Evolutionary conservation across 495 filamentous ascomycete genomes (phyloP), one percentile per base, ranked within the genome.

Genomic region (Podospora pseudopauciseta): DNA sequence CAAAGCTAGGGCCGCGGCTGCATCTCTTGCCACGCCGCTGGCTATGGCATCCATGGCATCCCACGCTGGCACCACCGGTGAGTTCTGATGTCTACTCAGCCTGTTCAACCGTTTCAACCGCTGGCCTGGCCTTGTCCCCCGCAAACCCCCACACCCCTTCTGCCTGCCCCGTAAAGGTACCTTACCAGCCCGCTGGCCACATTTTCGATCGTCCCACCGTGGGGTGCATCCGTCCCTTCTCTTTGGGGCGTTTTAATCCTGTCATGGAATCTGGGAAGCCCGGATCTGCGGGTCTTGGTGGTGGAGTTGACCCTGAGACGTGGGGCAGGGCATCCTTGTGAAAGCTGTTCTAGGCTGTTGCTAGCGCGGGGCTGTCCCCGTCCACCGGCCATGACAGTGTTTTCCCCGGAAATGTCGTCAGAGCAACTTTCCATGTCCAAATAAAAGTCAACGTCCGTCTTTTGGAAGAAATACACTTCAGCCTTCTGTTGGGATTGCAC

Each of bases 1-100:
- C 54, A 70, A 66, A 58, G 67, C 74, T 16, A 68, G 75, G 49
- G 73, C 69, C n/a, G 66, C 68, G 53, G 67, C 66, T 56, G 53
- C 49, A 34, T n/a, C 27, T 63, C 58, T 63, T 63, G 18, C 20
- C 30, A 39, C 54, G 68, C 44, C 58, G 57, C 61, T 34, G n/a
- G 59, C 28, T 34, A 30, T 28, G 44, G 34, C 44, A 58, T 61
- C 64, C 59, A 26, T 30, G 62, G 54, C 59, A 65, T 26, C 63
- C 23, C 23, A 23, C 23, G 64, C 32, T 65, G 65, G 18, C 62
- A 69, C 66, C 11, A 59, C 65, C 13, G 67, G 75, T 76, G 60
- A 76, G 75, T 32, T 7, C 74, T 60, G 5, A 53, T 62, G 34
- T 54, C 28, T n/a, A 26, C 58, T 67, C 19, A 39, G 23, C 59